Evolutionary conservation across 1,284 basidiomycete species (phyloP), one percentile per base, ranked within the genome.

Genomic region (Rhizoctonia solani): DNA sequence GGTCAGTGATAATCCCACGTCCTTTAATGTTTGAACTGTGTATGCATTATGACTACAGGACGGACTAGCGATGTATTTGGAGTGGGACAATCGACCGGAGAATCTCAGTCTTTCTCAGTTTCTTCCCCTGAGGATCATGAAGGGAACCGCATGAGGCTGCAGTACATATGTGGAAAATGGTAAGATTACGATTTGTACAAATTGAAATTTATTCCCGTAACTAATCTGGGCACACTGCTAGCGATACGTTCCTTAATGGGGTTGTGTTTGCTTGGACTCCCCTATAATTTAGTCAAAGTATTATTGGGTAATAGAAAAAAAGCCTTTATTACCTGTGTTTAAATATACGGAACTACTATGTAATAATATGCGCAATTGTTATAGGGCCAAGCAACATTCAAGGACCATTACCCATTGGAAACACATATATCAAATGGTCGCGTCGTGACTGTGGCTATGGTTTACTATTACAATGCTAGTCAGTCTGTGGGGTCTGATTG

Each of bases 151-250:
- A 63, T 63, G 59, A 5, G 47, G 19, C 27, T 63, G 9, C 32
- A 47, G 16, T 63, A 63, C 25, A 52, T 63, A 44, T 44, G 41
- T 21, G 41, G 41, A 44, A 44, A 44, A 16, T 5, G 41, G 41
- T 44, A 16, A 16, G 41, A 44, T 16, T 21, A 4, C 5, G 41
- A 44, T 44, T 5, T 44, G 14, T 6, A 44, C 14, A 44, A 39
- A 39, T 39, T 8, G 37, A 39, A 39, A 8, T 16, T 39, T 16
- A 39, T 16, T n/a, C 32, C 32, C 11, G 32, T 34, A 34, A 4
- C 4, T 34, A 4, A 34, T 4, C 32, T 34, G 11, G 32, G 32
- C 32, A 34, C 32, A 4, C 32, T 34, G 11, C 11, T 34, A 44
- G 41, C 41, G 19, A 44, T 4, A 16, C 41, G 5, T 44, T 44